Evolutionary conservation across 169 alveolate species (phyloP), one percentile per base, ranked within the genome.

Genomic region (Perkinsus chesapeaki): DNA sequence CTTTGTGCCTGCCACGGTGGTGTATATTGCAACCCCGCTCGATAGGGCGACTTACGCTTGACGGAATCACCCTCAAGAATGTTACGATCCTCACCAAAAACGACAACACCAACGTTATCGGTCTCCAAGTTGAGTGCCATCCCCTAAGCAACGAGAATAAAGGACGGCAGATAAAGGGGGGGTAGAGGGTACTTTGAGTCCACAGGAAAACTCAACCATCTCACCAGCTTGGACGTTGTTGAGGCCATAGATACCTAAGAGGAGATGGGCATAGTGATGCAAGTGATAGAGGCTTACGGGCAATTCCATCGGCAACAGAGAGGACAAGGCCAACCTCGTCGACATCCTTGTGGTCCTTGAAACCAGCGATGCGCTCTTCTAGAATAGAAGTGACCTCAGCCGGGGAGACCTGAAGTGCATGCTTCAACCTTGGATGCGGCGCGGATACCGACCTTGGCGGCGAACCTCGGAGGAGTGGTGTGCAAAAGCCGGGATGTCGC

Each of bases 101-200:
- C 98, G 96, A 98, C 99, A 39, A 98, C 99, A 95, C 99, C 99
- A 36, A 98, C 99, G 95, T 98, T 98, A 95, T 99, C 99, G 36
- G 99, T 95, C 94, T 98, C 99, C 95, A 99, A 96, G 97, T 98
- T 99, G 39, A 99, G 96, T 73, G 99, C 99, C 99, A 99, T 98
- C 72, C 99, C 99, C 94, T 97, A 97, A 91, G 98, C 96, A n/a
- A 95, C 92, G 39, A 90, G 92, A 34, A 94, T 92, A 72, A 72
- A 73, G 34, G 92, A 37, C 95, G 60, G 72, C 95, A 94, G 39
- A 96, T 96, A 3, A 93, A 96, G 31, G 97, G 96, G 91, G 96
- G 12, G 82, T 1, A 20, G 93, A 0, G 94, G 91, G 91, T 90
- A 93, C 38, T 27, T 93, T 48, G 93, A 93, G 91, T 73, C 98